A percentile compares a stretch with the other conserved stretches of the same genome.
phyloP scores from a whole-genome alignment of 768 basidiomycete species.

The Leucosporidium creatinivorum region DNA sequence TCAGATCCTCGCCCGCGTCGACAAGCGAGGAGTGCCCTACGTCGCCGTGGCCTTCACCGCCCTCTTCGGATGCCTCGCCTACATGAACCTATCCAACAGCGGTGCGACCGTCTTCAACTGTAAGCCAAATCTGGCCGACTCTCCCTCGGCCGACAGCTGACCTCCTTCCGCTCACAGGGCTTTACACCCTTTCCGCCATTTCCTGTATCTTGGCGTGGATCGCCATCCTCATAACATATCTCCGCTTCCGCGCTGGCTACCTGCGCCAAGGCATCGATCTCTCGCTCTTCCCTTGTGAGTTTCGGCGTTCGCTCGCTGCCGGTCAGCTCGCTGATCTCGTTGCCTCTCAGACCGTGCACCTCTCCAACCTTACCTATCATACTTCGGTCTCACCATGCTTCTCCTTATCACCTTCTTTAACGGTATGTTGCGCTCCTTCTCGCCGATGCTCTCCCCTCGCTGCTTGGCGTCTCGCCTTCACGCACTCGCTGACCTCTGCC shows the following conservation, averaged over 20 bases:
- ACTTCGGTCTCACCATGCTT: too few relatives aligned
- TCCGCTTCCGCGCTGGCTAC: neutral
- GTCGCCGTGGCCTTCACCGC: conserved; percentile 63
- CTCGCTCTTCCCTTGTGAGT: conserved; percentile 31
- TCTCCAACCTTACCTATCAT: too few relatives aligned
- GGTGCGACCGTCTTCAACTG: conserved; percentile 48
- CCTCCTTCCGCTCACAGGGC: too few relatives aligned
- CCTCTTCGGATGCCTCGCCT: conserved; percentile 54
- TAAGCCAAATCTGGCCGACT: too few relatives aligned
- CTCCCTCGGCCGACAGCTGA: too few relatives aligned
- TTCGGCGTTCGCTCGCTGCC: too few relatives aligned
- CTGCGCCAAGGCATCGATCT: conserved; percentile 46
- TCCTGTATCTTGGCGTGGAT: neutral
- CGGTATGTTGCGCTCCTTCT: too few relatives aligned
- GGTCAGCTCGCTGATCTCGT: too few relatives aligned
- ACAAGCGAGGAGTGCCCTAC: conserved; percentile 66
- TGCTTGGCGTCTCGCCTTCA: neutral
- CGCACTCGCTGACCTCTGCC: neutral
- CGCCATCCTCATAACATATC: too few relatives aligned
- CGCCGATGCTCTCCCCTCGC: too few relatives aligned
- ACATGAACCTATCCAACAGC: conserved; percentile 65
- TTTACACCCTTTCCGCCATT: neutral
- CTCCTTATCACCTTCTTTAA: too few relatives aligned
- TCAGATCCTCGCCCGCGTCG: conserved; percentile 41
- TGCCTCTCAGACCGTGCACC: too few relatives aligned